phyloP scores from a whole-genome alignment of 345 rosid genomes.

The Gynandropsis gynandra region DNA sequence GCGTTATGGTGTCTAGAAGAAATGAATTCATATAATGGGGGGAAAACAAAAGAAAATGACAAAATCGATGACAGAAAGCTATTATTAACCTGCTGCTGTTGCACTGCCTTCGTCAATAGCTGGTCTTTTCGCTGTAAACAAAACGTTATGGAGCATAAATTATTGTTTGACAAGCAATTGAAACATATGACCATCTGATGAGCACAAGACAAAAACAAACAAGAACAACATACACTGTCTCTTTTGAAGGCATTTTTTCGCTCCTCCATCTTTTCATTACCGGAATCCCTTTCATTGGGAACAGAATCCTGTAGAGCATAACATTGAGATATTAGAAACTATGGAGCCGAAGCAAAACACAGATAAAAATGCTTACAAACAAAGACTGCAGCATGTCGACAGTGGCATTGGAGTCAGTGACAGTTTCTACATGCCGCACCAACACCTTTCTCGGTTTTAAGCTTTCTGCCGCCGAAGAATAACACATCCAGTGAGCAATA shows the following conservation, averaged over 20 bases:
- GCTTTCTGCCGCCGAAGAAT: slow-evolving; percentile 36
- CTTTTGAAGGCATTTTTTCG: slow-evolving; percentile 39
- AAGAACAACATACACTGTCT: slow-evolving; percentile 36
- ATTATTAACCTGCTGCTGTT: slow-evolving; percentile 49
- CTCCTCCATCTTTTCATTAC: slow-evolving; percentile 32
- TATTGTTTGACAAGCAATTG: not conserved
- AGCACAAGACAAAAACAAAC: not conserved
- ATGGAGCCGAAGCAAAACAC: not conserved
- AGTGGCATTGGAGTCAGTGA: slow-evolving; percentile 31
- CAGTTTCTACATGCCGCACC: slow-evolving; percentile 66
- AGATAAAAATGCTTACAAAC: slow-evolving; percentile 39
- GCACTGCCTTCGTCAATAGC: slow-evolving; percentile 46
- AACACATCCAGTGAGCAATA: slow-evolving; percentile 3
- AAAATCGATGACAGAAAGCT: not conserved
- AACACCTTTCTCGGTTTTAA: slow-evolving; percentile 55
- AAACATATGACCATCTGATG: not conserved
- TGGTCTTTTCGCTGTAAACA: slow-evolving; percentile 46
- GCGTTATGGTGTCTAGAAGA: too few relatives aligned
- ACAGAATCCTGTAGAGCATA: slow-evolving; percentile 33
- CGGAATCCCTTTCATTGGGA: slow-evolving; percentile 27
- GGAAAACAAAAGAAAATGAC: slow-evolving; percentile 1
- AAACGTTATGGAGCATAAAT: slow-evolving; percentile 13
- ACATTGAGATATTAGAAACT: slow-evolving; percentile 1
- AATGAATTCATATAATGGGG: too few relatives aligned
- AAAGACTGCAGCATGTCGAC: slow-evolving; percentile 44